Evolutionary conservation across 75 land plant genomes (phyloP).

Genomic region (Pseudotsuga menziesii): DNA sequence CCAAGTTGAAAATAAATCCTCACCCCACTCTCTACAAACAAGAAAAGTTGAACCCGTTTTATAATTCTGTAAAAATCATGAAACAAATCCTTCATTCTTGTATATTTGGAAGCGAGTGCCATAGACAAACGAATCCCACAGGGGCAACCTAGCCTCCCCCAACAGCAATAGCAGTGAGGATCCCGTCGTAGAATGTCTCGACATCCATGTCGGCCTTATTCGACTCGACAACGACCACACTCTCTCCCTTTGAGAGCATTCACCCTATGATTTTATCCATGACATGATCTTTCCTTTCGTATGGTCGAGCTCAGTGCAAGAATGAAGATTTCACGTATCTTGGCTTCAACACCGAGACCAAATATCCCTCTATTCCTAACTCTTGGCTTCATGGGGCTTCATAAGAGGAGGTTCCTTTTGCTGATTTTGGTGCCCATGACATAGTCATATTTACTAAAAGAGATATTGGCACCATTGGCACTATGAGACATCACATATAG

Average conservation of each 20-base stretch:
- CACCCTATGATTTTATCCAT: constrained; percentile 92
- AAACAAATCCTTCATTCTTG: too few relatives aligned
- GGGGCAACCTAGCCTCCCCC: constrained; percentile 69
- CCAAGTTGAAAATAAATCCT: too few relatives aligned
- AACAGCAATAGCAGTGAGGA: constrained; percentile 76
- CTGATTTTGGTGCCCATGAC: too few relatives aligned
- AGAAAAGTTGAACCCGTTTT: too few relatives aligned
- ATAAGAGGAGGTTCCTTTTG: neutral
- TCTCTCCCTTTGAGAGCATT: constrained; percentile 88
- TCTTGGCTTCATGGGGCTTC: neutral
- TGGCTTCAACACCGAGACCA: constrained; percentile 37
- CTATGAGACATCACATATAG: too few relatives aligned
- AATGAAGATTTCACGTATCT: constrained; percentile 98
- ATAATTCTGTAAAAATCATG: too few relatives aligned
- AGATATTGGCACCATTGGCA: too few relatives aligned
- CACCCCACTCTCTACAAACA: too few relatives aligned
- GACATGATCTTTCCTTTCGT: constrained; percentile 96
- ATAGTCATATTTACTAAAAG: too few relatives aligned
- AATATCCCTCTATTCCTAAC: neutral
- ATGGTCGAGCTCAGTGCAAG: constrained; percentile 97
- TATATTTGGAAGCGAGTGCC: too few relatives aligned
- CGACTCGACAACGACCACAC: constrained; percentile 96
- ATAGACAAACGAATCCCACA: constrained; percentile 15
- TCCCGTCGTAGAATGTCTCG: constrained; percentile 96
- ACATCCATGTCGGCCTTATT: constrained; percentile 99